Base-by-base conservation (phyloP, 2,329 filamentous ascomycete species). In the Cercospora berteroae region DNA sequence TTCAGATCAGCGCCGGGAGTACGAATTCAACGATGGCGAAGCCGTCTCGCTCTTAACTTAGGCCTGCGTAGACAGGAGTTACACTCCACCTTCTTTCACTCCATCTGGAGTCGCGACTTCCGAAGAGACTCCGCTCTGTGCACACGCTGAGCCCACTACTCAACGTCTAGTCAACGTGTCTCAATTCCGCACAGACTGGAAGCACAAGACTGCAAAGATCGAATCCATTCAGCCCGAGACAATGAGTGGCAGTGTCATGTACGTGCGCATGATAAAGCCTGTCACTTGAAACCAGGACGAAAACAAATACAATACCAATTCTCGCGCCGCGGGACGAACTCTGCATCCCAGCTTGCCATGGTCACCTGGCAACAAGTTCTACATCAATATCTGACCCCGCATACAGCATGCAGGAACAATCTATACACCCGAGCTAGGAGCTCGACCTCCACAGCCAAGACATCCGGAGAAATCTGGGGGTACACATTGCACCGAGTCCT, bases 401-500 rank as follows among this genome's bases (percentile, higher is more conserved):
- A 16, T 39, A 18, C 20, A 42, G 27, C 57, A 42, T 60, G 57
- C 57, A 60, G 29, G 33, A 36, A 60, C 57, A 60, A 60, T 60
- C 33, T 60, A 60, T 25, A 10, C 33, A n/a, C 13, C 18, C 57
- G 18, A 33, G 57, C 31, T 60, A 44, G 18, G 57, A 60, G 57
- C 57, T 60, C 57, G 57, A 44, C 57, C 57, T 60, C 57, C 57
- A 25, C 31, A 60, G 57, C 57, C 57, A 60, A 60, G 33, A 39
- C 39, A 23, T 60, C 18, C 57, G 57, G 57, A 60, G 57, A 60
- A 60, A 60, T 60, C 57, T 60, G 57, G 57, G 57, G 57, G 29
- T 39, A 36, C 31, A 42, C 31, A 60, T 55, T 42, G 33, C 33
- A 42, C 57, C 57, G 57, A 60, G 39, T 25, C 57, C 23, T 16